These are phyloP conservation scores for Dryas octopetala DNA, from an alignment of 306 rosid genomes.

Conservation along the genomic window DNA sequence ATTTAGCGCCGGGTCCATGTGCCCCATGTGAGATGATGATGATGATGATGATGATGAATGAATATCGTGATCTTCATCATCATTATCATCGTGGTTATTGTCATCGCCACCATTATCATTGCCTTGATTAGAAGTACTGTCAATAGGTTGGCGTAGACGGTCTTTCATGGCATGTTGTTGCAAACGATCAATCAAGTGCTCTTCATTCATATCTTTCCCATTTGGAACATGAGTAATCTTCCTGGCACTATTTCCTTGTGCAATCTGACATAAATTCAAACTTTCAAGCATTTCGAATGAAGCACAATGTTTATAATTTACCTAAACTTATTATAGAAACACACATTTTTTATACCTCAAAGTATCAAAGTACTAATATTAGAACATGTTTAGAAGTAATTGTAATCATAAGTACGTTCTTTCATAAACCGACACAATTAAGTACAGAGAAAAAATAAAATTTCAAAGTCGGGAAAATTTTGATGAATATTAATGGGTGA, in stretches of 20 bases:
- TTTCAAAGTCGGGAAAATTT: background rate
- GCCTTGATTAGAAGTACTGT: background rate
- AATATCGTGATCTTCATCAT: background rate
- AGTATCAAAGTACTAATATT: too few relatives aligned
- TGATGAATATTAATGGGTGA: background rate
- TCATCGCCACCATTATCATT: background rate
- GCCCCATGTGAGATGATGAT: constrained; percentile 35
- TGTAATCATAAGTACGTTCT: background rate
- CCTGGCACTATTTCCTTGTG: constrained; percentile 36
- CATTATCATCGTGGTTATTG: too few relatives aligned
- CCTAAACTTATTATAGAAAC: too few relatives aligned
- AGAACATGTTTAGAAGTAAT: too few relatives aligned
- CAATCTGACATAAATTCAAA: constrained; percentile 25
- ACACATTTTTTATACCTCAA: too few relatives aligned
- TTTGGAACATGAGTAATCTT: constrained; percentile 23
- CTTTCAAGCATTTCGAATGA: background rate
- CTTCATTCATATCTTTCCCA: constrained; percentile 13
- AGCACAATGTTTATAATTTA: background rate
- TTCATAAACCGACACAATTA: background rate
- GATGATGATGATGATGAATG: constrained; percentile 5
- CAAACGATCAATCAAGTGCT: background rate
- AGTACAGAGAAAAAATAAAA: background rate
- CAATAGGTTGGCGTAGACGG: background rate
- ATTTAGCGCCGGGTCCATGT: constrained; percentile 44
- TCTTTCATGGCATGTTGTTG: too few relatives aligned